Evolutionary conservation across 352 stramenopile genomes (phyloP).

Genomic region (Pythium aristosporum): DNA sequence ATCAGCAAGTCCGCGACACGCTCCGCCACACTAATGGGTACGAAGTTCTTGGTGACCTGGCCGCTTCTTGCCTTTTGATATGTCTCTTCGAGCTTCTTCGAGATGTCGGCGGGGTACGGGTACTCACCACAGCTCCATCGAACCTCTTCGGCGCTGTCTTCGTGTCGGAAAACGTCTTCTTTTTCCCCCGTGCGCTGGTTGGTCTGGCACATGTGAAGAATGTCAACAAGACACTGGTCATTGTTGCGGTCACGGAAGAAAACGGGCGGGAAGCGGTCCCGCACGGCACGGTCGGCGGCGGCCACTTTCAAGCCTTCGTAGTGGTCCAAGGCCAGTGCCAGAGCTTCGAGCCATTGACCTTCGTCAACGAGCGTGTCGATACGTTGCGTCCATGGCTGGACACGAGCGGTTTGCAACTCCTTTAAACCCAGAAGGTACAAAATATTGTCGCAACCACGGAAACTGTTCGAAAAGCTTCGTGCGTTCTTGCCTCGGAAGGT

Average conservation of each 20-base stretch:
- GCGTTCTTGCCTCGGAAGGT: constrained; percentile 87
- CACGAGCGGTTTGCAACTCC: constrained; percentile 89
- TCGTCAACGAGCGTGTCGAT: constrained; percentile 95
- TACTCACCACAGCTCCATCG: constrained; percentile 82
- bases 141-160: constrained; percentile 75
- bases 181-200: constrained; percentile 88
- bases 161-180: constrained; percentile 74
- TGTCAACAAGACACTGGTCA: constrained; percentile 87
- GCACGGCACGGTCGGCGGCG: constrained; percentile 72
- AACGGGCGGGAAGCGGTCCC: constrained; percentile 82
- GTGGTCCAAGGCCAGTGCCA: constrained; percentile 95
- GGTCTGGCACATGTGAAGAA: constrained; percentile 89
- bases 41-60: constrained; percentile 86
- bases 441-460: constrained; percentile 92
- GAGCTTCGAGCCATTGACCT: constrained; percentile 96
- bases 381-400: constrained; percentile 91
- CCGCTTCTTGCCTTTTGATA: constrained; percentile 81
- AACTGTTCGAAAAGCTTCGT: constrained; percentile 83
- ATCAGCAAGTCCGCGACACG: constrained; percentile 88
- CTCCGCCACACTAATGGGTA: constrained; percentile 87
- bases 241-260: constrained; percentile 90
- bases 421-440: constrained; percentile 92
- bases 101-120: constrained; percentile 73
- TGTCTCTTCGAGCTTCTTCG: constrained; percentile 84
- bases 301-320: constrained; percentile 91